Evolutionary conservation across 768 basidiomycete species (phyloP).

Genomic region (Serendipita sp.): DNA sequence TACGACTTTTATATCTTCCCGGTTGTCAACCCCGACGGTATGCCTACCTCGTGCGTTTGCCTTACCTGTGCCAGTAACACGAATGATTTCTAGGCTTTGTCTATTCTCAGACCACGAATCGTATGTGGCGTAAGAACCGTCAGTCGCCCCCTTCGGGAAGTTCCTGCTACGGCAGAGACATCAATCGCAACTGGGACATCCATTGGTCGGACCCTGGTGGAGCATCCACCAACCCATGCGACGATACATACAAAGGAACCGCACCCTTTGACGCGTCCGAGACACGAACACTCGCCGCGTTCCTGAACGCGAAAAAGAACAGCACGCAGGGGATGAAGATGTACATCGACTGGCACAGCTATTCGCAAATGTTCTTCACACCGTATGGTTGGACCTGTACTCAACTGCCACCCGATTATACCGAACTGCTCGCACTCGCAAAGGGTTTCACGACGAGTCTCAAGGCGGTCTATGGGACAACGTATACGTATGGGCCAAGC

Average conservation of each 20-base stretch:
- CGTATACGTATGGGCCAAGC: neutral
- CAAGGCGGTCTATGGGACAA: neutral
- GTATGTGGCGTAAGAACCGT: conserved; percentile 5
- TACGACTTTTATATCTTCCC: conserved; percentile 4
- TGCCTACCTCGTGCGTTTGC: no score
- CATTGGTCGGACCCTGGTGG: conserved; percentile 2
- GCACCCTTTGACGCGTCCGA: neutral
- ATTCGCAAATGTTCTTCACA: conserved; percentile 3
- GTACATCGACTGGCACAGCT: neutral
- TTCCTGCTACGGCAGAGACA: conserved; percentile 1
- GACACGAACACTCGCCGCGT: neutral
- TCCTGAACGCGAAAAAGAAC: neutral
- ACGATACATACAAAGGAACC: neutral
- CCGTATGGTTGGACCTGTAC: neutral
- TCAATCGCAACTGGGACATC: conserved; percentile 5
- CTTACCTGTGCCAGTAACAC: no score
- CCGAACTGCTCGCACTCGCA: neutral
- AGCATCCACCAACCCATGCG: conserved; percentile 1
- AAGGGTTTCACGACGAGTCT: neutral
- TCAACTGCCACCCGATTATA: neutral
- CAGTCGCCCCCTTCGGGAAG: neutral
- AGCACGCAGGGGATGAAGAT: conserved; percentile 4
- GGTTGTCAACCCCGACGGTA: neutral
- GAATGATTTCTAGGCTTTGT: neutral
- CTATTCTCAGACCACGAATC: neutral